A percentile compares a stretch with the other conserved stretches of the same genome.
phyloP scores from a whole-genome alignment of 148 eudicot species.

The Diospyros kaki region DNA sequence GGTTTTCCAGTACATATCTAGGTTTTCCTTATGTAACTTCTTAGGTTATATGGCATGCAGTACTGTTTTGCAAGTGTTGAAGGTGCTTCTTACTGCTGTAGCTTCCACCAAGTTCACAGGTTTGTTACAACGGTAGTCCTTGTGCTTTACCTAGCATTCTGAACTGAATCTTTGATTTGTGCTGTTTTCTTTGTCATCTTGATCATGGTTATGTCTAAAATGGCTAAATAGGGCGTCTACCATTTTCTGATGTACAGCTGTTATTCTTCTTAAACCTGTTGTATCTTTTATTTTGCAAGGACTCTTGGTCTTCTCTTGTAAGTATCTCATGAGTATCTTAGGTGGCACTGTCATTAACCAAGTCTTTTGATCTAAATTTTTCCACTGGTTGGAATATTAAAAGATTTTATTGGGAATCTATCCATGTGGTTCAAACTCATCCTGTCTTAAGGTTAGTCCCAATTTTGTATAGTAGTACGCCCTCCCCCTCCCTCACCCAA shows the following conservation, averaged over 20 bases:
- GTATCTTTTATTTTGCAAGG: not conserved
- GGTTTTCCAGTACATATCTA: not conserved
- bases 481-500: too few relatives aligned
- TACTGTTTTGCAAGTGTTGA: conserved; percentile 89
- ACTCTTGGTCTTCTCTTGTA: not conserved
- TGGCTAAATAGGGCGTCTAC: not conserved
- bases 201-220: not conserved
- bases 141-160: not conserved
- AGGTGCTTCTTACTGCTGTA: conserved; percentile 97
- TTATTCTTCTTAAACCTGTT: not conserved
- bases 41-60: conserved; percentile 45
- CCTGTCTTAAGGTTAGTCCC: too few relatives aligned
- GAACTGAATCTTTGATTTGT: not conserved
- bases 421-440: too few relatives aligned
- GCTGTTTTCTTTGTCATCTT: not conserved
- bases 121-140: conserved; percentile 17
- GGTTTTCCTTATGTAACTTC: conserved; percentile 11
- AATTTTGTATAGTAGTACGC: too few relatives aligned
- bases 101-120: conserved; percentile 93
- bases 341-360: too few relatives aligned
- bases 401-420: too few relatives aligned
- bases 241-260: not conserved
- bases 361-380: not conserved
- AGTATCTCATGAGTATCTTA: not conserved
- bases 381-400: too few relatives aligned